Conservation (phyloP, 148 eudicot genomes). For the Oxyria digyna region DNA sequence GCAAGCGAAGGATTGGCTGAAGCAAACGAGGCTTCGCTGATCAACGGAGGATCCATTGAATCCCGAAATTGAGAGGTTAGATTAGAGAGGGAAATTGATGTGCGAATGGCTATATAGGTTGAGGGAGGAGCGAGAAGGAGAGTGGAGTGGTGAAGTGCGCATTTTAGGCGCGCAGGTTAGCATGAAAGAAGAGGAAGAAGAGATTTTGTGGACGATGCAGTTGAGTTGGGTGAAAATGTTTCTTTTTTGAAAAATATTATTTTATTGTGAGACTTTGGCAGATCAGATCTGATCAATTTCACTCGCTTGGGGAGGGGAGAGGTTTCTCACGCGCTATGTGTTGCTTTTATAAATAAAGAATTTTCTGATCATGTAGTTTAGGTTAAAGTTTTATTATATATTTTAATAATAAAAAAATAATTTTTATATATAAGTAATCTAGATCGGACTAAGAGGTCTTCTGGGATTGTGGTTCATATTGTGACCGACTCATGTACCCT, state of each 20-base stretch:
- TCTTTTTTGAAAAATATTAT: neutral
- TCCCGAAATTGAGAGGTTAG: constrained; percentile 1
- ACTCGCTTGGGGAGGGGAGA: neutral
- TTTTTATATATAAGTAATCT: too few species aligned
- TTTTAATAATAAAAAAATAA: too few species aligned
- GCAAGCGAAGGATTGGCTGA: constrained; percentile 64
- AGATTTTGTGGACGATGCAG: neutral
- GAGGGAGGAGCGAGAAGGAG: neutral
- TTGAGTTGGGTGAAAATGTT: neutral
- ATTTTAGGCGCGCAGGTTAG: neutral
- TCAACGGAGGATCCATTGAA: constrained; percentile 81
- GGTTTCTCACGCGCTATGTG: neutral
- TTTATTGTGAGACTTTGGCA: neutral
- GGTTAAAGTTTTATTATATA: too few species aligned
- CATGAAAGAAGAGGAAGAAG: neutral
- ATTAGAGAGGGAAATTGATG: neutral
- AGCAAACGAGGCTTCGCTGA: constrained; percentile 62
- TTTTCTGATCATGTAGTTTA: too few species aligned
- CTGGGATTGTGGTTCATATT: too few species aligned
- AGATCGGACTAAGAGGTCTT: too few species aligned
- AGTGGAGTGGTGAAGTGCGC: constrained; percentile 2
- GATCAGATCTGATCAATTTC: neutral
- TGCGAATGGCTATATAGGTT: neutral
- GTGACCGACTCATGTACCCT: too few species aligned
- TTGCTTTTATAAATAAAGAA: too few species aligned